These are phyloP conservation scores for Centaurea solstitialis DNA, from an alignment of 129 eudicot genomes.

Conservation along the genomic window DNA sequence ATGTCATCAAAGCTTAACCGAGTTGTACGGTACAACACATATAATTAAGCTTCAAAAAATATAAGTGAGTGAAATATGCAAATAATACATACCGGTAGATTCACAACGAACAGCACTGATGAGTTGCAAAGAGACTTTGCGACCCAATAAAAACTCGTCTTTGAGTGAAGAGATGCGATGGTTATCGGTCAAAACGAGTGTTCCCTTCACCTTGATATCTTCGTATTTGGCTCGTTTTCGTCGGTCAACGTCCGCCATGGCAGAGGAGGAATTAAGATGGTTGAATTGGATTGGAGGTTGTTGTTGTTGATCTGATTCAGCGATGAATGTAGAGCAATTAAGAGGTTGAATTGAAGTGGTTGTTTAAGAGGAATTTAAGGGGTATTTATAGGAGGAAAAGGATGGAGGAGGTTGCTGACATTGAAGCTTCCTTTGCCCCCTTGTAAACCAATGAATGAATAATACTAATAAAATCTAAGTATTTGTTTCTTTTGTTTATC, in stretches of 20 bases:
- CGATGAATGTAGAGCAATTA: neutral
- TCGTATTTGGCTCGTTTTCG: conserved; percentile 24
- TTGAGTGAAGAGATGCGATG: neutral
- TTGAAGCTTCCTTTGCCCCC: conserved; percentile 11
- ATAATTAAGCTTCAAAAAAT: neutral
- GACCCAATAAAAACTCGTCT: conserved; percentile 51
- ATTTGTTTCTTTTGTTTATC: neutral
- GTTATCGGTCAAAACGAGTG: conserved; percentile 49
- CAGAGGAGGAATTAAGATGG: neutral
- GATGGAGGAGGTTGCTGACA: neutral
- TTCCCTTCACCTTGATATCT: conserved; percentile 47
- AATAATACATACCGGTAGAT: conserved; percentile 30
- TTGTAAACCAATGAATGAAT: neutral
- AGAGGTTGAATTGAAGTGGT: conserved; percentile 2
- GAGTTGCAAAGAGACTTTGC: conserved; percentile 56
- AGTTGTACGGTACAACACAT: conserved; percentile 24
- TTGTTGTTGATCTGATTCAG: neutral
- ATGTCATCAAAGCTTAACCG: neutral
- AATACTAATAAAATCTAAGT: no score
- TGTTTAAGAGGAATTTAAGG: conserved; percentile 3
- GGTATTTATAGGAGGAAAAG: neutral
- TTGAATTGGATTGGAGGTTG: neutral
- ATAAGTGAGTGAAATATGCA: neutral
- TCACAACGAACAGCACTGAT: conserved; percentile 45
- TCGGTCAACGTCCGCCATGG: conserved; percentile 28